phyloP scores from a whole-genome alignment of 257 asterid species.

The Primulina eburnea region DNA sequence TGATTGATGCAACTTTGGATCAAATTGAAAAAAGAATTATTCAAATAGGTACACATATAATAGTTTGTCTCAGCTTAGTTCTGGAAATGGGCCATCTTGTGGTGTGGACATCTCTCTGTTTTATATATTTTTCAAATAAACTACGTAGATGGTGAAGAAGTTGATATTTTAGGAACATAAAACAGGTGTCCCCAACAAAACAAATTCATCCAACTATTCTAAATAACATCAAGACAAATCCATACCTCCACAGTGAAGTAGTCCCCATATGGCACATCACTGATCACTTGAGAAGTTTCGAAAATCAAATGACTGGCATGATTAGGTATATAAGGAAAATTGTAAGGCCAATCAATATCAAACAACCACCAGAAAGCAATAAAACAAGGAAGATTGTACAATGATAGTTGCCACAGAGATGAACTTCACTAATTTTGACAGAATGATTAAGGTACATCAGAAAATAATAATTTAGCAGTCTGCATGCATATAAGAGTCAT shows the following conservation, averaged over 20 bases:
- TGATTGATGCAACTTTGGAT: background rate
- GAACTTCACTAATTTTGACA: constrained; percentile 20
- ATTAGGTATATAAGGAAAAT: constrained; percentile 22
- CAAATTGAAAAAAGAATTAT: background rate
- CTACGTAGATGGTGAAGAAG: background rate
- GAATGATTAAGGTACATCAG: background rate
- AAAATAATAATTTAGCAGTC: background rate
- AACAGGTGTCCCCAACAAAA: constrained; percentile 8
- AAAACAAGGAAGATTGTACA: constrained; percentile 3
- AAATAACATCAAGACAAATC: constrained; percentile 11
- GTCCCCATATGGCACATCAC: constrained; percentile 88
- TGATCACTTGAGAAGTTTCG: constrained; percentile 78
- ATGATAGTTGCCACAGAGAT: background rate
- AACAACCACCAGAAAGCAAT: constrained; percentile 11
- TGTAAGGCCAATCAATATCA: constrained; percentile 22
- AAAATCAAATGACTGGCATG: constrained; percentile 70
- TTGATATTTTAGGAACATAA: constrained; percentile 14
- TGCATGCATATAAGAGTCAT: background rate
- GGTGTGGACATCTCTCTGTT: background rate
- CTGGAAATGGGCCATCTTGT: background rate
- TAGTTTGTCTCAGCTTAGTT: constrained; percentile 1
- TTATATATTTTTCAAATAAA: background rate
- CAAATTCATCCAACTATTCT: constrained; percentile 13
- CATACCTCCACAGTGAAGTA: constrained; percentile 94
- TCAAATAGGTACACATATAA: background rate